Base-by-base conservation (phyloP, 2,329 filamentous ascomycete genomes). In the Exophiala viscosa region DNA sequence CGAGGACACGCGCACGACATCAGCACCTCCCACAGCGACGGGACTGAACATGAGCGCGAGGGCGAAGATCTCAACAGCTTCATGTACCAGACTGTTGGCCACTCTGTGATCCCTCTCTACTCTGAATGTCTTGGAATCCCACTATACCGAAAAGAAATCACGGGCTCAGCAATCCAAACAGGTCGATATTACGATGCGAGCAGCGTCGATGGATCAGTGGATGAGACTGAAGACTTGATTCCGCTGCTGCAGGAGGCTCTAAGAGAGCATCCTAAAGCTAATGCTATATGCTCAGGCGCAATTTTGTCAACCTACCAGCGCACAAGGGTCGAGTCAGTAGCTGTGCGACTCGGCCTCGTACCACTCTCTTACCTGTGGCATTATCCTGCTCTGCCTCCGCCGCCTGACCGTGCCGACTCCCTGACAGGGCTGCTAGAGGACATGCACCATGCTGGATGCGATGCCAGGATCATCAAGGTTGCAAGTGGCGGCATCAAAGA, bases 41-140 rank as follows among this genome's bases (percentile, higher is more conserved):
- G 3, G 4, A 7, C 10, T 7, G n/a, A 20, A n/a, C 68, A 65
- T 43, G 74, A 67, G 20, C 57, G 42, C 15, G 74, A 79, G 33
- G 74, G 77, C 58, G 73, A 79, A 50, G 88, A 97, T 69, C 79
- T 95, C 63, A 90, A 99, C 71, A 96, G 91, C 74, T 97, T 93
- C 83, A 99, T 99, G 93, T 99, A 97, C 76, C 93, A 99, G 76
- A 99, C 93, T 2, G 88, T 96, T 55, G 93, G 93, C 10, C 90
- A 97, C 70, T 80, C 83, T 52, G 76, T 96, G 14, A 86, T 97
- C 52, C 90, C 91, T 2, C 79, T 96, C 13, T 97, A 96, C 67
- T 84, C 85, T 55, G 70, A 81, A 43, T 90, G 89, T 32, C 84
- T 96, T 1, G 83, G 79, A 0, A 77, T 97, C 32, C 92, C 92